Evolutionary conservation across 1,139 yeast species (phyloP).

Genomic region (Meyerozyma guilliermondii): DNA sequence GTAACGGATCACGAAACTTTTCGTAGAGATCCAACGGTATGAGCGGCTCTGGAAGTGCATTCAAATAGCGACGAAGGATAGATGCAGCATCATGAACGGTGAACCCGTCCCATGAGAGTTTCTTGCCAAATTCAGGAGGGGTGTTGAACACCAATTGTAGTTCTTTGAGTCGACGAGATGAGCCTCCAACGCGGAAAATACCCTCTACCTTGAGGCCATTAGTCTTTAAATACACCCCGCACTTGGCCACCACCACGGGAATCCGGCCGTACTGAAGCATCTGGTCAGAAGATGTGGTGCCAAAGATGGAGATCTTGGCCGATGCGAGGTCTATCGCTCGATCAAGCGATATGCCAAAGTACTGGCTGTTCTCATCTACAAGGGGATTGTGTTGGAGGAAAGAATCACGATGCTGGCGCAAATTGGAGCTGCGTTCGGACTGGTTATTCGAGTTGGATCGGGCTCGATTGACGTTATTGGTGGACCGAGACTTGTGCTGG

Average conservation of each 20-base stretch:
- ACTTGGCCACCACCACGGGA: slow-evolving; percentile 91
- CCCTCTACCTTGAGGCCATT: slow-evolving; percentile 81
- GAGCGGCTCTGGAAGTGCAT: slow-evolving; percentile 88
- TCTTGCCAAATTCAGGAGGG: slow-evolving; percentile 87
- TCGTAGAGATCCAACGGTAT: slow-evolving; percentile 78
- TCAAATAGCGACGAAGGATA: slow-evolving; percentile 75
- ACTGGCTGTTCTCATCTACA: slow-evolving; percentile 46
- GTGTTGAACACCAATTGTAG: slow-evolving; percentile 77
- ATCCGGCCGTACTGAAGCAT: slow-evolving; percentile 70
- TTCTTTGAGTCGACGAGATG: slow-evolving; percentile 82
- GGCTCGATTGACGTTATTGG: slow-evolving; percentile 41
- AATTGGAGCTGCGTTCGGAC: slow-evolving; percentile 27
- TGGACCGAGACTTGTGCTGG: slow-evolving; percentile 46
- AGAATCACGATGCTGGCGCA: slow-evolving; percentile 54
- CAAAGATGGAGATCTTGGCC: slow-evolving; percentile 65
- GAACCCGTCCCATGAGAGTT: slow-evolving; percentile 85
- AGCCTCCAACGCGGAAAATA: slow-evolving; percentile 89
- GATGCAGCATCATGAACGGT: slow-evolving; percentile 99
- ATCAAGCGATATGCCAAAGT: slow-evolving; percentile 82
- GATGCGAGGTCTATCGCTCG: slow-evolving; percentile 70
- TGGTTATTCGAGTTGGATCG: slow-evolving; percentile 34
- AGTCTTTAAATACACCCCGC: slow-evolving; percentile 80
- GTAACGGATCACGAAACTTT: slow-evolving; percentile 72
- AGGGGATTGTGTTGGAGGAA: slow-evolving; percentile 43
- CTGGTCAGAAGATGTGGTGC: slow-evolving; percentile 39